Evolutionary conservation across 345 rosid genomes (phyloP).

Genomic region (Syzygium grande): DNA sequence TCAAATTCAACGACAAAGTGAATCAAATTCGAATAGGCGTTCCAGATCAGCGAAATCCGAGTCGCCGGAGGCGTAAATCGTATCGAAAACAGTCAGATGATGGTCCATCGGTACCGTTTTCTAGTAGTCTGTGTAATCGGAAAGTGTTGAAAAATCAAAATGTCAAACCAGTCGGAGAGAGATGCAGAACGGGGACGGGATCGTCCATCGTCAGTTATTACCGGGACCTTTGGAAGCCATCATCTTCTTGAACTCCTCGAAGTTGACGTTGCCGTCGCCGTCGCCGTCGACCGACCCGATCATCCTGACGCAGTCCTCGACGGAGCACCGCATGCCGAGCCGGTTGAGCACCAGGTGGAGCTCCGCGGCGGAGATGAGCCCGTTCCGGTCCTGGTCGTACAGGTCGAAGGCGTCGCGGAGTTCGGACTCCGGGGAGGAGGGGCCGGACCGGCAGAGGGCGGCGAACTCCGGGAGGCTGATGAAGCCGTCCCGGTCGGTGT

Average conservation of each 20-base stretch:
- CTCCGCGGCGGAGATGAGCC: constrained; percentile 64
- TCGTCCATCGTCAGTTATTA: not conserved
- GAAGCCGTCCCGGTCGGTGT: constrained; percentile 69
- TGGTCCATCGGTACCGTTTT: fast-evolving
- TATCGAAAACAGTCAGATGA: not conserved
- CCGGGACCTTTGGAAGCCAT: constrained; percentile 21
- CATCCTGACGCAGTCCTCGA: constrained; percentile 61
- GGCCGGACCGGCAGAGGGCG: constrained; percentile 40
- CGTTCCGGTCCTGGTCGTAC: constrained; percentile 76
- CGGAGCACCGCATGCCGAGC: constrained; percentile 55
- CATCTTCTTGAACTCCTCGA: constrained; percentile 75
- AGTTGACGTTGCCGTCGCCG: constrained; percentile 82
- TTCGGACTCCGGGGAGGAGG: constrained; percentile 40
- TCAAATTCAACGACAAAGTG: not conserved
- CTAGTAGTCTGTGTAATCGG: not conserved
- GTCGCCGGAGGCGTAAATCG: not conserved
- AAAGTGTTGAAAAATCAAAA: not conserved
- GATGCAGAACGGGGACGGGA: not conserved
- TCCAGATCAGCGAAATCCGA: not conserved
- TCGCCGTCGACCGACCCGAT: constrained; percentile 67
- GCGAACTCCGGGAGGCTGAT: constrained; percentile 60
- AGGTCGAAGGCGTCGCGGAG: constrained; percentile 86
- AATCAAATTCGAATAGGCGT: not conserved
- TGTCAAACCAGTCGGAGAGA: not conserved
- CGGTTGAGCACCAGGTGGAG: constrained; percentile 59